Conservation (phyloP, 2,329 filamentous ascomycete species). For the Blastomyces silverae region DNA sequence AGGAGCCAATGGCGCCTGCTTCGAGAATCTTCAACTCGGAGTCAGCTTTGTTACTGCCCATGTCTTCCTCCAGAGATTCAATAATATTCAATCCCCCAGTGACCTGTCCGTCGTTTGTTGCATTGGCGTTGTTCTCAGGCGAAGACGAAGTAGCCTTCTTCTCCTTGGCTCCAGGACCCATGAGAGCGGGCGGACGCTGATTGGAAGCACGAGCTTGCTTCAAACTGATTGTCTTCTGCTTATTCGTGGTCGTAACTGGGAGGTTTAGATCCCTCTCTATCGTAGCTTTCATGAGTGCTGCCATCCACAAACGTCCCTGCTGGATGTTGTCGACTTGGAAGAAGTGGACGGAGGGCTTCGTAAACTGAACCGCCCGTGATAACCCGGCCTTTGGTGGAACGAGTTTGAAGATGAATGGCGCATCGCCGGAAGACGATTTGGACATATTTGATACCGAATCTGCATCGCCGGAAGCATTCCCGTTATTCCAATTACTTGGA, state of each 20-base stretch:
- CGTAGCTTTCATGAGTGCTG: slow-evolving; percentile 95
- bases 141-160: not conserved
- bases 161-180: slow-evolving; percentile 48
- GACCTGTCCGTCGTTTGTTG: slow-evolving; percentile 31
- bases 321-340: slow-evolving; percentile 90
- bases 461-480: slow-evolving; percentile 29
- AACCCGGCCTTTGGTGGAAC: slow-evolving; percentile 82
- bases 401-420: slow-evolving; percentile 97
- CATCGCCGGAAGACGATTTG: slow-evolving; percentile 27
- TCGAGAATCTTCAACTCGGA: slow-evolving; percentile 9
- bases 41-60: slow-evolving; percentile 17
- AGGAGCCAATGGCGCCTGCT: slow-evolving; percentile 2
- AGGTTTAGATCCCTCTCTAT: slow-evolving; percentile 80
- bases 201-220: slow-evolving; percentile 81
- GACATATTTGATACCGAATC: slow-evolving; percentile 9
- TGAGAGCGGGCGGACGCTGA: slow-evolving; percentile 81
- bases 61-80: slow-evolving; percentile 23
- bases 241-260: slow-evolving; percentile 78
- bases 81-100: slow-evolving; percentile 29
- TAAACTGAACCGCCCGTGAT: slow-evolving; percentile 90
- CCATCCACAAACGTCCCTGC: slow-evolving; percentile 94
- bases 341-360: slow-evolving; percentile 93
- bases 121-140: not conserved
- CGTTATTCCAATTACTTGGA: slow-evolving; percentile 36
- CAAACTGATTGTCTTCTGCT: slow-evolving; percentile 92